Evolutionary conservation across 169 alveolate genomes (phyloP).

Genomic region (Plasmodium gonderi): DNA sequence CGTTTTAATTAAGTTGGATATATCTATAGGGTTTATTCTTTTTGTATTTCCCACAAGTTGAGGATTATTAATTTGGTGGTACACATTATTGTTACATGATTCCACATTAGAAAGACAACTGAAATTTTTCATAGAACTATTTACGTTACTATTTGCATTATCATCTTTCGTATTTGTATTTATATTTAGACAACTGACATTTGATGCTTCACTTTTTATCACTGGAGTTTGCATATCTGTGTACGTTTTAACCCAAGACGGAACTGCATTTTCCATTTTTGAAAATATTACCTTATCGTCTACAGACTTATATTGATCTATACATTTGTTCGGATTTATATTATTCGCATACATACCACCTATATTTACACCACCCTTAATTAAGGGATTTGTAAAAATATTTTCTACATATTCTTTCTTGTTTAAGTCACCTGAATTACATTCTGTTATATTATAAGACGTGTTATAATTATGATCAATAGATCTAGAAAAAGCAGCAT

Average conservation of each 20-base stretch:
- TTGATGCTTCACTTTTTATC: neutral
- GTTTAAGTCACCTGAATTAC: neutral
- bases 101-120: neutral
- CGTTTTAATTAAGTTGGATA: constrained; percentile 11
- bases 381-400: neutral
- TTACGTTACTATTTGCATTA: neutral
- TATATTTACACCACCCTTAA: neutral
- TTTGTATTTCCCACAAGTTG: neutral
- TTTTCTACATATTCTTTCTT: neutral
- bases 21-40: neutral
- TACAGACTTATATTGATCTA: constrained; percentile 5
- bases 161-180: constrained; percentile 8
- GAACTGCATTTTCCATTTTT: neutral
- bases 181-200: neutral
- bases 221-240: constrained; percentile 1
- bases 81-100: neutral
- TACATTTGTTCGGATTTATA: neutral
- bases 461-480: constrained; percentile 1
- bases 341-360: neutral
- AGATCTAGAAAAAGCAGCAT: neutral
- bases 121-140: neutral
- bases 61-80: constrained; percentile 4
- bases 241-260: constrained; percentile 16
- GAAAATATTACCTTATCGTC: neutral
- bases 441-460: neutral